Conservation (phyloP, 2,329 filamentous ascomycete genomes). For the Colletotrichum sp. region DNA sequence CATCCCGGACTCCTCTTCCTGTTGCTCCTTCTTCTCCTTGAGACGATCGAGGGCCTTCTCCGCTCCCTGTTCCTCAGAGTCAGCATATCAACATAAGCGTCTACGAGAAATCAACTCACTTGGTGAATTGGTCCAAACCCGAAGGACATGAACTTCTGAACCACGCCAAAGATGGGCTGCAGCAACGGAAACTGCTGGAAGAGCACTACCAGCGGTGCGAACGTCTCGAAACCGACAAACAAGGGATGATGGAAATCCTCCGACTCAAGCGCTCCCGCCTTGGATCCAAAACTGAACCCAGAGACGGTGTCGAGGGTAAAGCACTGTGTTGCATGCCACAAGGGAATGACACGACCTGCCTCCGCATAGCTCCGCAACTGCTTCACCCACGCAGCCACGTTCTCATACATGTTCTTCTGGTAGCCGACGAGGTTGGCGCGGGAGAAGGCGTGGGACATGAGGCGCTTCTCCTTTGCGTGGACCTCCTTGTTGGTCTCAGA, state of each 20-base stretch:
- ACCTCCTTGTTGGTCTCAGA: background rate
- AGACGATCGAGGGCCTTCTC: background rate
- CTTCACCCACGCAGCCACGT: background rate
- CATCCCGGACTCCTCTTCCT: background rate
- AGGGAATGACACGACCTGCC: background rate
- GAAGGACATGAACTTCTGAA: background rate
- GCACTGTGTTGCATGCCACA: background rate
- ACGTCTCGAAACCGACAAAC: background rate
- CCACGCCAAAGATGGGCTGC: background rate
- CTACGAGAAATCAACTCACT: rapidly evolving
- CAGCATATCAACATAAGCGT: rapidly evolving
- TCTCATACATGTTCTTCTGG: background rate
- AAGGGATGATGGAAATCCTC: background rate
- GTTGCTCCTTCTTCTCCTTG: background rate
- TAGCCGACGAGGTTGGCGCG: background rate
- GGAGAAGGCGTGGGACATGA: background rate
- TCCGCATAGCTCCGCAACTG: background rate
- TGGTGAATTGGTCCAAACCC: background rate
- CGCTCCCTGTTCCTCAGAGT: background rate
- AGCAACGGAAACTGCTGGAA: background rate
- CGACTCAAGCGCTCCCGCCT: background rate
- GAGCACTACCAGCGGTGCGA: background rate
- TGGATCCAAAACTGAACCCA: background rate
- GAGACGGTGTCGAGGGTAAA: background rate
- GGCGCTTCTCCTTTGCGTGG: background rate